Conservation (phyloP, 805 yeast genomes). For the Nakazawaea molendinolei region DNA sequence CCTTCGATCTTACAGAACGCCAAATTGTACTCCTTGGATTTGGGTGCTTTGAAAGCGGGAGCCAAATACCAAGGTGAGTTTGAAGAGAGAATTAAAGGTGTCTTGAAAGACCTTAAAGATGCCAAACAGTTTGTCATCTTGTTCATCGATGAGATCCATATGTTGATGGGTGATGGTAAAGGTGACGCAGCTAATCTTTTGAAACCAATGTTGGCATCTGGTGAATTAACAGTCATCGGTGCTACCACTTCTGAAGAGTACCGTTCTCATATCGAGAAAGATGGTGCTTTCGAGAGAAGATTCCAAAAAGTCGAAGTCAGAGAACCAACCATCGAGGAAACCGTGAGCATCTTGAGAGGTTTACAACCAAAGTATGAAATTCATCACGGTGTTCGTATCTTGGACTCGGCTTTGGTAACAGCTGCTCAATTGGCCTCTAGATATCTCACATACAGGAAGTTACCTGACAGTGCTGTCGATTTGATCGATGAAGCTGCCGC, state of each 20-base stretch:
- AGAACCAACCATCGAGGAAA: slow-evolving; percentile 87
- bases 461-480: slow-evolving; percentile 97
- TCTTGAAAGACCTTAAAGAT: slow-evolving; percentile 86
- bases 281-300: slow-evolving; percentile 98
- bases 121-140: slow-evolving; percentile 79
- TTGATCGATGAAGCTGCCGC: slow-evolving; percentile 95
- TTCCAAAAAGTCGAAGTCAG: slow-evolving; percentile 96
- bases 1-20: slow-evolving; percentile 82
- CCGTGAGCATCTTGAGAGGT: slow-evolving; percentile 95
- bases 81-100: slow-evolving; percentile 97
- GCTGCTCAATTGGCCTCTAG: slow-evolving; percentile 95
- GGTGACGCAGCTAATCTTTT: slow-evolving; percentile 94
- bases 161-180: slow-evolving; percentile 99
- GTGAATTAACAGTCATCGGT: slow-evolving; percentile 94
- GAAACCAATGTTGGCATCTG: slow-evolving; percentile 97
- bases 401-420: slow-evolving; percentile 88
- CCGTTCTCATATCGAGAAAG: slow-evolving; percentile 87
- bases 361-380: slow-evolving; percentile 91
- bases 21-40: slow-evolving; percentile 78
- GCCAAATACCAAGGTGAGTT: slow-evolving; percentile 98
- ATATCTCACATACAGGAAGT: slow-evolving; percentile 87
- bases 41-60: slow-evolving; percentile 97
- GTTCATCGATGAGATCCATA: slow-evolving; percentile 96
- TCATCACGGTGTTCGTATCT: slow-evolving; percentile 94
- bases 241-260: slow-evolving; percentile 96